These are phyloP conservation scores for Ceriops tagal DNA, from an alignment of 345 rosid genomes.

Conservation along the genomic window DNA sequence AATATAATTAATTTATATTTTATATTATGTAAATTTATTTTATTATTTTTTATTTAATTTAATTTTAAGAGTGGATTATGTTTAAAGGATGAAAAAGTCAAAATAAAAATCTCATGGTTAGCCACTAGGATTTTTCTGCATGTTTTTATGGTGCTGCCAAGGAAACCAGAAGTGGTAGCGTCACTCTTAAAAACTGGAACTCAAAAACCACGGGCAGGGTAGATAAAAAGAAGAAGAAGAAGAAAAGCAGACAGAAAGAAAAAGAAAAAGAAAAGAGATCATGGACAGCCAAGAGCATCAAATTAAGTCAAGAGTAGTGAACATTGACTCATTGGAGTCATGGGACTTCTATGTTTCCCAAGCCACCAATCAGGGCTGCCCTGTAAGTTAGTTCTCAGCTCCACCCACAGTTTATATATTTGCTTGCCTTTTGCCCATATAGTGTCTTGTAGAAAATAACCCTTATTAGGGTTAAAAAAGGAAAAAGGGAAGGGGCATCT, in stretches of 20 bases:
- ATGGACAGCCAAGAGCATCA: conserved; percentile 51
- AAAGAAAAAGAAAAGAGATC: not conserved
- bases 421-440: not conserved
- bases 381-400: conserved; percentile 41
- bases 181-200: not conserved
- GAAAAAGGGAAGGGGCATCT: too few relatives aligned
- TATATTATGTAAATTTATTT: too few relatives aligned
- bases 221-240: not conserved
- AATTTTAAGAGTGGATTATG: too few relatives aligned
- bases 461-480: too few relatives aligned
- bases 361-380: conserved; percentile 57
- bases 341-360: conserved; percentile 63
- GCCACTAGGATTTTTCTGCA: too few relatives aligned
- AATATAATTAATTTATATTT: too few relatives aligned
- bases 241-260: conserved; percentile 4
- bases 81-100: too few relatives aligned
- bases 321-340: conserved; percentile 56
- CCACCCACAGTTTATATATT: not conserved
- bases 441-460: too few relatives aligned
- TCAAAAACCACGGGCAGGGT: not conserved
- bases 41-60: too few relatives aligned
- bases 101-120: too few relatives aligned
- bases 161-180: not conserved
- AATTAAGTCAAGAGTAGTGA: conserved; percentile 48
- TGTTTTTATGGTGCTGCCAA: too few relatives aligned